Base-by-base conservation (phyloP, 768 basidiomycete genomes). In the Boletus rubescentipes region DNA sequence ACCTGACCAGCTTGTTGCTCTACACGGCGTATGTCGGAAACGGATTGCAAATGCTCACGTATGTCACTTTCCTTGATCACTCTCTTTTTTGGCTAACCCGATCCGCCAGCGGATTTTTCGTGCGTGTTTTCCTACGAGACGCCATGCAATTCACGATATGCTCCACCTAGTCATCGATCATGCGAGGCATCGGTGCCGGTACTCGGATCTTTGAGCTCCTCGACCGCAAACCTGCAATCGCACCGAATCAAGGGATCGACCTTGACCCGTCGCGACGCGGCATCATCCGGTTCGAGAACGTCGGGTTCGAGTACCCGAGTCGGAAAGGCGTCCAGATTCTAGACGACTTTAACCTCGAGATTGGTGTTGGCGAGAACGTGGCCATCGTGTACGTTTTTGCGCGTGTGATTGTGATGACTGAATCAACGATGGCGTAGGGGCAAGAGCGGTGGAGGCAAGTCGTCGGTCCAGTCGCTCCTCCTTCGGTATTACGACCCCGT, bases 121-220 rank as follows among this genome's bases (percentile, higher is more conserved):
- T 75, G 68, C 56, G 71, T 69, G 37, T 55, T 62, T 11, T 29
- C 26, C 38, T 29, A 9, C 57, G 2, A 6, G 23, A 3, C 2
- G 5, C n/a, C 5, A 4, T 31, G 4, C 5, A 14, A 36, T 44
- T 57, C 23, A 59, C 46, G 18, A 34, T 23, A 31, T 40, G 23
- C n/a, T n/a, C 29, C 21, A 44, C 18, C 20, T 23, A 92, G 90
- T 83, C 91, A 10, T 94, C 93, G 37, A 86, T 98, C 51, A 98
- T 98, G 96, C 92, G 93, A 49, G 96, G 92, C 49, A 85, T 98
- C 46, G 96, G 96, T 52, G 95, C 96, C 2, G 92, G 93, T 16
- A 81, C 83, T 0, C 88, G 96, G 20, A 87, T 98, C n/a, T 98
- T 98, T 69, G 93, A 95, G 58, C 82, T 98, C 15, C 76, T 98